Evolutionary conservation across 768 basidiomycete species (phyloP), one percentile per base, ranked within the genome.

Genomic region (Tricholoma sp.): DNA sequence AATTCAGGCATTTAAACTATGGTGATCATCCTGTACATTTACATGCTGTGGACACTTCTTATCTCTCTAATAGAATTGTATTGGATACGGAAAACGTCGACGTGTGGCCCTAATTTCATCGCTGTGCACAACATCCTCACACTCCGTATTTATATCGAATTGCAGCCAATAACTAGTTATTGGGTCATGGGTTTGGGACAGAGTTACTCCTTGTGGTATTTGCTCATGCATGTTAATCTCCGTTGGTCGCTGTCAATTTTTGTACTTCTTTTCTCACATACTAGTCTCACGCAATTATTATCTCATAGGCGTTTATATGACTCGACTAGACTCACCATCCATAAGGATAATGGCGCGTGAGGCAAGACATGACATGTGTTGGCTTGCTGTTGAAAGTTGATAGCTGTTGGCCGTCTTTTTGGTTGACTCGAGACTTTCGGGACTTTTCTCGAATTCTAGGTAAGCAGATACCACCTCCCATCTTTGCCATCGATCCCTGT

Each of bases 221-320:
- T n/a, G n/a, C n/a, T n/a, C n/a, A n/a, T n/a, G n/a, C 37, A 41
- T 3, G 37, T 37, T n/a, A 14, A 37, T 37, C 16, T 37, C 37
- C 37, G 16, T 37, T 39, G 18, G 41, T 43, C 41, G 41, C 18
- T 10, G 41, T 19, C 41, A 43, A 9, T 43, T 19, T 43, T 10
- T 46, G 39, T 24, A 46, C 45, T 11, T 46, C 3, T 24, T 24
- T 24, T 37, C 35, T 51, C 50, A n/a, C 50, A 51, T 34, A n/a
- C n/a, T n/a, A 14, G 10, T 51, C 34, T 53, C 52, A 39, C 52
- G 16, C 35, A 41, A 39, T 53, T 53, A 39, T 53, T n/a, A n/a
- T n/a, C 52, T 19, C 52, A 53, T 37, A 53, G 19, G 51, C 34
- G 12, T 52, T 52, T 18, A 5, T 9, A 53, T 53, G 52, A 53